A percentile compares a stretch with the other conserved stretches of the same genome.
These are phyloP conservation scores for Aegilops bicornis DNA, from an alignment of 176 grass and related monocot species.

Conservation along the genomic window DNA sequence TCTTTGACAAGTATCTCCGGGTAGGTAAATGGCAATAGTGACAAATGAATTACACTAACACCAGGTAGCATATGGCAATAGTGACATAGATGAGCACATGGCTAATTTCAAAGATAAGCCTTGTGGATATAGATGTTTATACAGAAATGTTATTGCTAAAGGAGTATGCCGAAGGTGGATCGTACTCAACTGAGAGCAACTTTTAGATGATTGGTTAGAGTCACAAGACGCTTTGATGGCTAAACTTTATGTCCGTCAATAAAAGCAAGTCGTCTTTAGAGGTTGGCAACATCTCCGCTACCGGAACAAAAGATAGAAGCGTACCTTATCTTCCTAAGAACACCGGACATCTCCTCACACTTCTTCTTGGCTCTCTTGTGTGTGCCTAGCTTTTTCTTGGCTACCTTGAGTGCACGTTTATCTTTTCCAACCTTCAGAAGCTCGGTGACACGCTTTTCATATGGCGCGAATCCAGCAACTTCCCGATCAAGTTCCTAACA, in stretches of 20 bases:
- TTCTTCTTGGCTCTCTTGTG: conserved; percentile 51
- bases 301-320: conserved; percentile 23
- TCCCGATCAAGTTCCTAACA: conserved; percentile 23
- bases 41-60: too few species aligned
- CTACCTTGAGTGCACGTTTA: conserved; percentile 40
- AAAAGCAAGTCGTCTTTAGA: conserved; percentile 35
- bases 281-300: conserved; percentile 12
- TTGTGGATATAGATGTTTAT: neutral
- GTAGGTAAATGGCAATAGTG: too few species aligned
- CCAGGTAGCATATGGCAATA: neutral
- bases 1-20: too few species aligned
- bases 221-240: conserved; percentile 30
- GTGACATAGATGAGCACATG: neutral
- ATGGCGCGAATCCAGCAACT: conserved; percentile 28
- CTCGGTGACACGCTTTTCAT: conserved; percentile 29
- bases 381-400: conserved; percentile 45
- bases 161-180: neutral
- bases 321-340: conserved; percentile 59
- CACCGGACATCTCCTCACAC: conserved; percentile 36
- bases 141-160: neutral
- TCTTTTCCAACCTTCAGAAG: conserved; percentile 36
- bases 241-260: conserved; percentile 16
- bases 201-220: conserved; percentile 24
- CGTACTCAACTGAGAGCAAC: conserved; percentile 22
- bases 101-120: conserved; percentile 15